Conservation (phyloP, 768 basidiomycete genomes). For the Tricholoma matsutake region DNA sequence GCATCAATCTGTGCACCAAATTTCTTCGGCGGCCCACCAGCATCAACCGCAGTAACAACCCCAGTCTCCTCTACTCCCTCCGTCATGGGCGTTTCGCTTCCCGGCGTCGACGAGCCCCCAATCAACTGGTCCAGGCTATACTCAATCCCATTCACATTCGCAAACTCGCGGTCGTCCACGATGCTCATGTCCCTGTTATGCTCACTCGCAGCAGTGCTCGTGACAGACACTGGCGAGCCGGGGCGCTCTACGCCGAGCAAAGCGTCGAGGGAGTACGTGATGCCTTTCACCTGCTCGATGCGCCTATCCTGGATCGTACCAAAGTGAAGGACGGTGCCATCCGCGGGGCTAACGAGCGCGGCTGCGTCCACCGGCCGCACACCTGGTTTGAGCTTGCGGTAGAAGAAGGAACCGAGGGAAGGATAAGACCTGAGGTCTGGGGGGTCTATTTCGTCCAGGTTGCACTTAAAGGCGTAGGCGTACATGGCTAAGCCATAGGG, state of each 20-base stretch:
- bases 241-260: slow-evolving; percentile 76
- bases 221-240: slow-evolving; percentile 35
- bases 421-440: slow-evolving; percentile 75
- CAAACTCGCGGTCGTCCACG: slow-evolving; percentile 88
- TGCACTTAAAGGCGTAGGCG: slow-evolving; percentile 86
- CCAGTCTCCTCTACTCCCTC: neutral
- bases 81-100: slow-evolving; percentile 30
- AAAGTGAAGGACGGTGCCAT: slow-evolving; percentile 90
- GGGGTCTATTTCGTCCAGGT: slow-evolving; percentile 86
- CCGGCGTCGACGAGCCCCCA: slow-evolving; percentile 50
- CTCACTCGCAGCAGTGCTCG: slow-evolving; percentile 35
- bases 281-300: slow-evolving; percentile 97
- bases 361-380: slow-evolving; percentile 76
- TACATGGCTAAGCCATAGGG: slow-evolving; percentile 87
- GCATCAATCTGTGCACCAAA: slow-evolving; percentile 73
- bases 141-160: slow-evolving; percentile 94
- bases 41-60: slow-evolving; percentile 11
- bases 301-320: slow-evolving; percentile 75
- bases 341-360: slow-evolving; percentile 87
- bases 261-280: slow-evolving; percentile 94
- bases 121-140: slow-evolving; percentile 92
- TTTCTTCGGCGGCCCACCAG: slow-evolving; percentile 40
- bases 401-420: slow-evolving; percentile 95
- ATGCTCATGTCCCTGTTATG: slow-evolving; percentile 51
- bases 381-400: slow-evolving; percentile 80